Evolutionary conservation across 352 stramenopile species (phyloP).

Genomic region (Elongisporangium anandrum): DNA sequence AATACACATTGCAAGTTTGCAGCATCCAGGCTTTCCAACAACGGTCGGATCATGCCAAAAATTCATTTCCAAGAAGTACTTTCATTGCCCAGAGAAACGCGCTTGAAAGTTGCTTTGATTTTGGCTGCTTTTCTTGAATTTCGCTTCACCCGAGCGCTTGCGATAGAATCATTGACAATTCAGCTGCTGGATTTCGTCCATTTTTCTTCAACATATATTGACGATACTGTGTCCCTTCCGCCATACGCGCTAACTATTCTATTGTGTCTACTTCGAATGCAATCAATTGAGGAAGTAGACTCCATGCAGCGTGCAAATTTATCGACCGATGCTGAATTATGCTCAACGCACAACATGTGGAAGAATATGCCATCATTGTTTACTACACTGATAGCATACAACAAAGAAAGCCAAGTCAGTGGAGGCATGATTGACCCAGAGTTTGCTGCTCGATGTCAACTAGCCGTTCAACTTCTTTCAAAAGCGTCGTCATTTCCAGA

Average conservation of each 20-base stretch:
- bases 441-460: slow-evolving; percentile 28
- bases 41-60: slow-evolving; percentile 25
- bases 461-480: slow-evolving; percentile 35
- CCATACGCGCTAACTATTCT: slow-evolving; percentile 39
- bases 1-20: slow-evolving; percentile 46
- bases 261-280: slow-evolving; percentile 22
- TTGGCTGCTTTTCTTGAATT: slow-evolving; percentile 41
- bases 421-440: slow-evolving; percentile 1
- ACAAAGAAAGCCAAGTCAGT: slow-evolving; percentile 1
- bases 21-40: slow-evolving; percentile 22
- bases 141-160: slow-evolving; percentile 22
- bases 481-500: slow-evolving; percentile 46
- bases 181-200: slow-evolving; percentile 22
- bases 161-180: slow-evolving; percentile 44
- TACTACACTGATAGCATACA: slow-evolving; percentile 20
- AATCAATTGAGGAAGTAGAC: slow-evolving; percentile 20
- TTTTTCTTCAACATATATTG: slow-evolving; percentile 15
- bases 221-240: slow-evolving; percentile 33
- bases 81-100: slow-evolving; percentile 15
- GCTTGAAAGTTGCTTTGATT: slow-evolving; percentile 31
- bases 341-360: slow-evolving; percentile 16
- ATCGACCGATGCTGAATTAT: background rate
- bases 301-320: slow-evolving; percentile 4
- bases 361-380: slow-evolving; percentile 33
- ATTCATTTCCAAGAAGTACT: slow-evolving; percentile 28